These are phyloP conservation scores for Stemphylium lycopersici DNA, from an alignment of 2,329 filamentous ascomycete genomes.

Conservation along the genomic window DNA sequence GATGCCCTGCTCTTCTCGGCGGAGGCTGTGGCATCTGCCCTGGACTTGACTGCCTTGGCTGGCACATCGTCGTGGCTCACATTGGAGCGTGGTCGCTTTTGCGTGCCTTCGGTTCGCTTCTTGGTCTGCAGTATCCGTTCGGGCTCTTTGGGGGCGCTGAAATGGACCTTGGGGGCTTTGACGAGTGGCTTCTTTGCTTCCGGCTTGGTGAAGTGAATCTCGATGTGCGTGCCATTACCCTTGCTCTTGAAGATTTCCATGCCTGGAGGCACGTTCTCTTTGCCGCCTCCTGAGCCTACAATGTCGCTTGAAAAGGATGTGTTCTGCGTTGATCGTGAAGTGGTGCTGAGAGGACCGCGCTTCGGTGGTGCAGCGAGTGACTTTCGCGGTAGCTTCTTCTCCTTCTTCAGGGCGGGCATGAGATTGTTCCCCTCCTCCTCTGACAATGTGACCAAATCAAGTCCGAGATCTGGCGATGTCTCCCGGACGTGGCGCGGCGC, in stretches of 20 bases:
- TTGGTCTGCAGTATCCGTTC: slow-evolving; percentile 26
- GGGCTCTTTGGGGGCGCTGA: slow-evolving; percentile 29
- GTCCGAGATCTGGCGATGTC: slow-evolving; percentile 46
- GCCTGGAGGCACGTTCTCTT: slow-evolving; percentile 68
- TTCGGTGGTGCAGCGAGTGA: slow-evolving; percentile 56
- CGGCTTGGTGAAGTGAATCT: slow-evolving; percentile 41
- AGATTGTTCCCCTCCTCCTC: slow-evolving; percentile 46
- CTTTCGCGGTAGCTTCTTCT: slow-evolving; percentile 45
- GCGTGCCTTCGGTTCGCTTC: slow-evolving; percentile 33
- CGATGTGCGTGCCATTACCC: slow-evolving; percentile 33
- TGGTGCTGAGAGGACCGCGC: slow-evolving; percentile 58
- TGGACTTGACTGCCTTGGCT: slow-evolving; percentile 44
- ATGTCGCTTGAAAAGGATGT: slow-evolving; percentile 52
- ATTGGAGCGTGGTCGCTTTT: slow-evolving; percentile 45
- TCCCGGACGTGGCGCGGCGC: slow-evolving; percentile 34
- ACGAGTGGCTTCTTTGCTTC: slow-evolving; percentile 29
- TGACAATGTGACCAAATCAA: slow-evolving; percentile 48
- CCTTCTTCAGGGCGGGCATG: slow-evolving; percentile 39
- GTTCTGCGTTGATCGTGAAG: slow-evolving; percentile 48
- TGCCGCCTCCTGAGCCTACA: slow-evolving; percentile 62
- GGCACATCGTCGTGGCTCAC: slow-evolving; percentile 39
- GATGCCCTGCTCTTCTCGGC: slow-evolving; percentile 31
- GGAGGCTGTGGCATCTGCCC: slow-evolving; percentile 37
- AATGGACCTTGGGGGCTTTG: slow-evolving; percentile 39
- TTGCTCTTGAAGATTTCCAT: slow-evolving; percentile 36